Evolutionary conservation across 2,329 filamentous ascomycete species (phyloP).

Genomic region (Arthrobotrys pseudoclavata): DNA sequence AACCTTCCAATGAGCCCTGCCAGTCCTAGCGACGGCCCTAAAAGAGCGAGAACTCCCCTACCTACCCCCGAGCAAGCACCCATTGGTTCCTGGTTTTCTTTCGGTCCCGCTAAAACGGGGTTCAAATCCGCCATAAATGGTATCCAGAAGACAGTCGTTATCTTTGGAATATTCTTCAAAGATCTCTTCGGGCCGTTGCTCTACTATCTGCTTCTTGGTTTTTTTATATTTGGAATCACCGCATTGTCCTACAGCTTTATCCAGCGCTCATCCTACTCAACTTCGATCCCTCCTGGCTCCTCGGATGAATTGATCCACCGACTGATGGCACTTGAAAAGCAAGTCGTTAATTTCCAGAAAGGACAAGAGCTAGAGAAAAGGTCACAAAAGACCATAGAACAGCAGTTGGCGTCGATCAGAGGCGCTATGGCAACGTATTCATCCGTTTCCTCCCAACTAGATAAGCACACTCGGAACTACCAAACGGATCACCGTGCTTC

Average conservation of each 20-base stretch:
- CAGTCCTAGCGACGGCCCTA: neutral
- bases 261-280: constrained; percentile 46
- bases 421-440: constrained; percentile 34
- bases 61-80: neutral
- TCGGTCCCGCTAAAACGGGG: constrained; percentile 22
- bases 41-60: neutral
- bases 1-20: constrained; percentile 2
- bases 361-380: constrained; percentile 20
- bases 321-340: constrained; percentile 47
- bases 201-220: constrained; percentile 47
- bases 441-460: constrained; percentile 39
- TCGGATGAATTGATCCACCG: constrained; percentile 35
- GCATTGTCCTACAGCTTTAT: constrained; percentile 44
- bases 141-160: constrained; percentile 31
- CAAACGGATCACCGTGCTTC: constrained; percentile 36
- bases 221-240: constrained; percentile 53
- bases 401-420: constrained; percentile 41
- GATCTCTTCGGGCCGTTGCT: constrained; percentile 47
- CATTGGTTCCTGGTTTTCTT: constrained; percentile 11
- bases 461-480: constrained; percentile 46
- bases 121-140: constrained; percentile 16
- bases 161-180: constrained; percentile 44
- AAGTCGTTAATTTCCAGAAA: constrained; percentile 23
- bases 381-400: constrained; percentile 24
- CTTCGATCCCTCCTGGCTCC: constrained; percentile 30